Evolutionary conservation across 768 basidiomycete species (phyloP).

Genomic region (Podaxis sp.): DNA sequence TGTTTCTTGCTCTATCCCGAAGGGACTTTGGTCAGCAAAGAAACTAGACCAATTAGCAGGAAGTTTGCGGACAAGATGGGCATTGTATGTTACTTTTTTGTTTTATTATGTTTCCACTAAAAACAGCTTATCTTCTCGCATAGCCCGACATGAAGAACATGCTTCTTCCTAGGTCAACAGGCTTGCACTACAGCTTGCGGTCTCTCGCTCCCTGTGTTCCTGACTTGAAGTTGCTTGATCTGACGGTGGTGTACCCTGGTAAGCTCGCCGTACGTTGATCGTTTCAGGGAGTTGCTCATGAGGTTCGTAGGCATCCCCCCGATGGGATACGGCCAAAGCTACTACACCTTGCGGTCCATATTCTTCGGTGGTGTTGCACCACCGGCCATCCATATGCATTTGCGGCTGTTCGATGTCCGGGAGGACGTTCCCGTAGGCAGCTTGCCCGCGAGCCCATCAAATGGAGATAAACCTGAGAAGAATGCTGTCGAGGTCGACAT

Average conservation of each 20-base stretch:
- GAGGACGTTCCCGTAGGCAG: conserved; percentile 70
- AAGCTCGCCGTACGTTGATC: conserved; percentile 18
- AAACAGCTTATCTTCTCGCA: conserved; percentile 1
- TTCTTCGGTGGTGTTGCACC: conserved; percentile 82
- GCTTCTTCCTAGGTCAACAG: conserved; percentile 92
- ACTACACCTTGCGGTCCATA: conserved; percentile 88
- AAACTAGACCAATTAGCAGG: conserved; percentile 83
- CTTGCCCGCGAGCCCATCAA: conserved; percentile 37
- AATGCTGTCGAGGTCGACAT: conserved; percentile 45
- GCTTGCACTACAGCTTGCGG: conserved; percentile 81
- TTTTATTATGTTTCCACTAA: not conserved
- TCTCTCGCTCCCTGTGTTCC: conserved; percentile 78
- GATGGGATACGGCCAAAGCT: conserved; percentile 80
- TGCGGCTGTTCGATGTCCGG: conserved; percentile 74
- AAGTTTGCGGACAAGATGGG: conserved; percentile 88
- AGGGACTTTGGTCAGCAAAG: conserved; percentile 87
- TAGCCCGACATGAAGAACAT: conserved; percentile 79
- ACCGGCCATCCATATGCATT: conserved; percentile 83
- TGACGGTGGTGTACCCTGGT: conserved; percentile 93
- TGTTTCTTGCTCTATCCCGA: conserved; percentile 92
- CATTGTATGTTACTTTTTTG: conserved; percentile 59
- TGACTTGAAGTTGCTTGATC: conserved; percentile 79
- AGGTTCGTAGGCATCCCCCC: conserved; percentile 64
- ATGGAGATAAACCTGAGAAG: conserved; percentile 28
- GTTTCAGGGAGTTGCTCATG: conserved; percentile 16